These are phyloP conservation scores for Chytriomyces sp. DNA, from an alignment of 192 early-diverging fungal genomes.

Conservation along the genomic window DNA sequence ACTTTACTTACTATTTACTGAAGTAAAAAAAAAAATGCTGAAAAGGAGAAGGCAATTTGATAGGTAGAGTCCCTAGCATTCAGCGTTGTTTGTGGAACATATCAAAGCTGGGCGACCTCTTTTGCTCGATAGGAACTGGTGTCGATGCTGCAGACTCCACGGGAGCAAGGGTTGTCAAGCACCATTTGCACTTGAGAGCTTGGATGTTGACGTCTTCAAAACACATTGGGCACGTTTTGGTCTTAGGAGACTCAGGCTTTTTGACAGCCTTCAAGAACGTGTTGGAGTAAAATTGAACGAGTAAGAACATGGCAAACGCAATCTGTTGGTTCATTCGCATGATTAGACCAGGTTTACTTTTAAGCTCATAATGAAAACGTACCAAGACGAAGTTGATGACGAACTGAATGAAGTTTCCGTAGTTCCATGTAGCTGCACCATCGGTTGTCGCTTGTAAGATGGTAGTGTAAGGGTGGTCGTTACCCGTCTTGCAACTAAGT, in stretches of 20 bases:
- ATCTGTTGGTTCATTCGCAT: no score
- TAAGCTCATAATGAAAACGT: no score
- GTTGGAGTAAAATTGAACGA: slow-evolving; percentile 52
- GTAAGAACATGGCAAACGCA: slow-evolving; percentile 57
- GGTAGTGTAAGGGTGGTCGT: neutral
- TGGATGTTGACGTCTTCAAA: neutral
- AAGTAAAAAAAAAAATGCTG: neutral
- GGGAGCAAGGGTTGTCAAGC: neutral
- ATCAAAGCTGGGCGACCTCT: neutral
- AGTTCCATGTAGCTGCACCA: slow-evolving; percentile 38
- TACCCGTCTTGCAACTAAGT: slow-evolving; percentile 1
- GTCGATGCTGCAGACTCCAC: neutral
- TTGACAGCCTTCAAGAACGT: slow-evolving; percentile 1
- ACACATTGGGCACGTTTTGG: neutral
- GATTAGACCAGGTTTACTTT: no score
- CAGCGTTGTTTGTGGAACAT: slow-evolving; percentile 8
- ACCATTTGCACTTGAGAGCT: slow-evolving; percentile 11
- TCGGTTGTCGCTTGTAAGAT: neutral
- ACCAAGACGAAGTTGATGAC: slow-evolving; percentile 65
- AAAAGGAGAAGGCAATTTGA: neutral
- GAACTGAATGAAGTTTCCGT: slow-evolving; percentile 63
- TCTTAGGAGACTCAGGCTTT: slow-evolving; percentile 3
- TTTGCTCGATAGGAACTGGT: neutral
- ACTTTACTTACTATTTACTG: neutral
- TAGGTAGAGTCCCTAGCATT: no score